Evolutionary conservation across 1,284 basidiomycete genomes (phyloP), one percentile per base, ranked within the genome.

Genomic region (Agroathelia rolfsii): DNA sequence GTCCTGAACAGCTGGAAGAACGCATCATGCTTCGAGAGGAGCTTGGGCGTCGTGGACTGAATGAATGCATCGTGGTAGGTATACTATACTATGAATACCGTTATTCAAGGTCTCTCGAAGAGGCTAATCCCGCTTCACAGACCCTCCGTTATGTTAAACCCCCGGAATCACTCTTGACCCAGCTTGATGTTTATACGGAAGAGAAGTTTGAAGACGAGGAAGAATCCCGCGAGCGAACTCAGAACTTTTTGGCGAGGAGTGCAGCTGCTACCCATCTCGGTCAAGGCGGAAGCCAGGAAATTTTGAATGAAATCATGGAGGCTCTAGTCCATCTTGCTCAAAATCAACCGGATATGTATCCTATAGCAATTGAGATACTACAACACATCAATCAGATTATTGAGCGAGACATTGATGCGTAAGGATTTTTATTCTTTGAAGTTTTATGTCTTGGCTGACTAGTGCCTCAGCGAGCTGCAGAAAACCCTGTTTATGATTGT

Each of bases 171-270:
- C 58, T 92, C 18, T 49, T 79, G 11, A 80, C 69, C 0, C 88
- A 93, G 46, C 60, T 92, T 5, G 73, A 83, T 41, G 69, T 87
- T 11, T 93, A 89, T 45, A 69, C 72, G 0, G 87, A 94, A 42
- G 88, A 92, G 52, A 85, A 87, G 46, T 83, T 82, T 31, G 87
- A 90, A 43, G 89, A 94, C 52, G 80, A 87, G 51, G 78, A 84
- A 49, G 84, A 90, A 35, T 66, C 88, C 53, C 72, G 76, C 12
- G 77, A 86, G 37, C 69, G 70, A 20, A 61, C 70, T 11, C 60
- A 62, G 9, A 57, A 51, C 41, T 46, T 71, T n/a, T 56, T 76
- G 36, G 43, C 48, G 7, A 49, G 49, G 24, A 44, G 51, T 34
- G 51, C 44, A 28, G 45, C 45, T 23, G n/a, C n/a, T n/a, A n/a